Evolutionary conservation across 164 flowering plant species (phyloP).

Genomic region (Vitis riparia): DNA sequence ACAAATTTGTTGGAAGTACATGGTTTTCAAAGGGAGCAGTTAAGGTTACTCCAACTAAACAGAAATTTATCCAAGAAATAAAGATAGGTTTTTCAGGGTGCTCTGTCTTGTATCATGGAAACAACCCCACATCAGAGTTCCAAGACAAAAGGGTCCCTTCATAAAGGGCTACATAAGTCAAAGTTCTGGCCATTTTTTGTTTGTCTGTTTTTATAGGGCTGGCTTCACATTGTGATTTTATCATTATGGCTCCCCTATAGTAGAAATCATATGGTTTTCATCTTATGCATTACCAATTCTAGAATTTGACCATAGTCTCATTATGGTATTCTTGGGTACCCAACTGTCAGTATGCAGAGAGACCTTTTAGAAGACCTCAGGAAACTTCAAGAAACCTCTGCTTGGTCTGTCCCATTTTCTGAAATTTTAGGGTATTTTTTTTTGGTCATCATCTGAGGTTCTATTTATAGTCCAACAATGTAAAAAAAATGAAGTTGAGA

Average conservation of each 20-base stretch:
- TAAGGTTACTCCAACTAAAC: slow-evolving; percentile 27
- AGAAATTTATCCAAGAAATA: slow-evolving; percentile 8
- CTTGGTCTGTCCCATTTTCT: not conserved
- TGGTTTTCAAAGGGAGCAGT: slow-evolving; percentile 68
- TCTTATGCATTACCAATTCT: too few species aligned
- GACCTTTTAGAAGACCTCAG: too few species aligned
- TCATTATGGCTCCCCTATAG: not conserved
- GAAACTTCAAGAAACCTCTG: not conserved
- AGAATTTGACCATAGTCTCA: too few species aligned
- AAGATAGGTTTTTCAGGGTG: not conserved
- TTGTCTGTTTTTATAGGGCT: slow-evolving; percentile 21
- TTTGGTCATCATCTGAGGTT: too few species aligned
- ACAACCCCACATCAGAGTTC: slow-evolving; percentile 22
- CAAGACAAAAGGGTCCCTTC: slow-evolving; percentile 14
- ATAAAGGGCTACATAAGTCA: slow-evolving; percentile 23
- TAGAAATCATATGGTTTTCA: not conserved
- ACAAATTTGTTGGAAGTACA: slow-evolving; percentile 30
- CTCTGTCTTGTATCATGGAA: slow-evolving; percentile 19
- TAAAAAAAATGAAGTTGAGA: too few species aligned
- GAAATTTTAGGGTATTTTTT: too few species aligned
- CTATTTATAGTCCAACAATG: too few species aligned
- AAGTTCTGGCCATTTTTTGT: slow-evolving; percentile 20
- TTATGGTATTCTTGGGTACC: too few species aligned
- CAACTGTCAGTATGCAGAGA: too few species aligned
- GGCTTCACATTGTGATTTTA: not conserved